Conservation (phyloP, 1,284 basidiomycete genomes). For the Pulchroboletus neoregius region DNA sequence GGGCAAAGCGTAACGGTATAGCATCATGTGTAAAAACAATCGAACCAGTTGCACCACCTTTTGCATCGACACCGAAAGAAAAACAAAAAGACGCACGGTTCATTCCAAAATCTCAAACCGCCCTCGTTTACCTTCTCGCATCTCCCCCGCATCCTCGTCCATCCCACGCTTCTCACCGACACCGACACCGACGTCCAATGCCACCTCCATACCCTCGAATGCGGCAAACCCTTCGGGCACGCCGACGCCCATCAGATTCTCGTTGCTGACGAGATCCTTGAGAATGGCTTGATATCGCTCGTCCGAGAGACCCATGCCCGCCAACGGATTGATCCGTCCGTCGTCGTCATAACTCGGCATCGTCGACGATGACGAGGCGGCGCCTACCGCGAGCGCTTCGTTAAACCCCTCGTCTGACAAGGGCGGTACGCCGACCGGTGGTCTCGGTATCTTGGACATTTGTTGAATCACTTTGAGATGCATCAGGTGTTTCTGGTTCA, state of each 20-base stretch:
- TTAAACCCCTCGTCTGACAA: constrained; percentile 61
- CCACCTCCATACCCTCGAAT: constrained; percentile 27
- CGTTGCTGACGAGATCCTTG: constrained; percentile 58
- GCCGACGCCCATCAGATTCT: constrained; percentile 44
- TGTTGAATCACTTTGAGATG: constrained; percentile 90
- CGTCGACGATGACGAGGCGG: constrained; percentile 20
- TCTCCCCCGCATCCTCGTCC: constrained; percentile 44
- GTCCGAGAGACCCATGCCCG: constrained; percentile 71
- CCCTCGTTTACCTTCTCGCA: constrained; percentile 57
- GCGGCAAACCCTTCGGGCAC: constrained; percentile 29
- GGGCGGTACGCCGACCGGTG: constrained; percentile 69
- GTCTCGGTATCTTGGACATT: constrained; percentile 62
- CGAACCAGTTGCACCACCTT: too few species aligned
- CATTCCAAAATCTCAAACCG: constrained; percentile 69
- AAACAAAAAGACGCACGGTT: constrained; percentile 11
- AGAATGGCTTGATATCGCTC: constrained; percentile 72
- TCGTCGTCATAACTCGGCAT: constrained; percentile 39
- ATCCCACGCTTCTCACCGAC: constrained; percentile 39
- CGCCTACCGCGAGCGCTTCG: constrained; percentile 43
- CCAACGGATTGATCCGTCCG: constrained; percentile 67
- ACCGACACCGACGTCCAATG: constrained; percentile 15
- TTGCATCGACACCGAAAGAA: too few species aligned
- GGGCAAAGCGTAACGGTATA: too few species aligned
- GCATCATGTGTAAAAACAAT: too few species aligned
- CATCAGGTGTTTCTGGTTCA: constrained; percentile 85